These are phyloP conservation scores for Rachicladosporium sp. DNA, from an alignment of 2,329 filamentous ascomycete species.

Conservation along the genomic window DNA sequence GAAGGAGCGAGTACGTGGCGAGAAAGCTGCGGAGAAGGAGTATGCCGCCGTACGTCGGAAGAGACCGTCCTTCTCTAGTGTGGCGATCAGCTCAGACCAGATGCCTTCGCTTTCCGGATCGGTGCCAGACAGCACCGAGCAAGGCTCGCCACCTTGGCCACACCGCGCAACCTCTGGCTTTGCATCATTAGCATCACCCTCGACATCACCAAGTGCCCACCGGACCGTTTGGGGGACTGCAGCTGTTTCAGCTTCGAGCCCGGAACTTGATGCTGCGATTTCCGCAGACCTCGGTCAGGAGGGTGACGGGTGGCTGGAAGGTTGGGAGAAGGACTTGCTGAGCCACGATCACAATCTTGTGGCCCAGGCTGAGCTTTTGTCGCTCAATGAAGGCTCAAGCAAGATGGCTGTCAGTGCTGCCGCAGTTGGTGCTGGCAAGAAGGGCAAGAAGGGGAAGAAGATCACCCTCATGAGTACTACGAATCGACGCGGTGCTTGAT, in stretches of 20 bases:
- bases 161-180: slow-evolving; percentile 51
- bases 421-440: slow-evolving; percentile 28
- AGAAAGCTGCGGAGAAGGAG: slow-evolving; percentile 60
- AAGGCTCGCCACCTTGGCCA: slow-evolving; percentile 34
- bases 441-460: slow-evolving; percentile 56
- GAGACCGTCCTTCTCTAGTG: slow-evolving; percentile 40
- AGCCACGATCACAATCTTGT: slow-evolving; percentile 46
- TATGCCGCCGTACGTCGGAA: slow-evolving; percentile 53
- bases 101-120: slow-evolving; percentile 17
- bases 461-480: slow-evolving; percentile 58
- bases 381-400: slow-evolving; percentile 8
- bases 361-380: slow-evolving; percentile 33
- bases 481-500: slow-evolving; percentile 6
- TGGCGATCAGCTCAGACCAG: slow-evolving; percentile 22
- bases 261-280: slow-evolving; percentile 24
- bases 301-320: slow-evolving; percentile 79
- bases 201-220: slow-evolving; percentile 63
- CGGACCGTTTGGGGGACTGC: slow-evolving; percentile 91
- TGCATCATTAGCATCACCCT: slow-evolving; percentile 59
- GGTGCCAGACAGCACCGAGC: slow-evolving; percentile 11
- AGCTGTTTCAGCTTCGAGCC: slow-evolving; percentile 45
- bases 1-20: slow-evolving; percentile 68
- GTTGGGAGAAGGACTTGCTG: slow-evolving; percentile 65
- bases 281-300: slow-evolving; percentile 11
- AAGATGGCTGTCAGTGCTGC: slow-evolving; percentile 10